Percentiles rank a stretch among this genome's conserved stretches.
phyloP scores from a whole-genome alignment of 1,139 yeast species.

The Yamadazyma aaseri region DNA sequence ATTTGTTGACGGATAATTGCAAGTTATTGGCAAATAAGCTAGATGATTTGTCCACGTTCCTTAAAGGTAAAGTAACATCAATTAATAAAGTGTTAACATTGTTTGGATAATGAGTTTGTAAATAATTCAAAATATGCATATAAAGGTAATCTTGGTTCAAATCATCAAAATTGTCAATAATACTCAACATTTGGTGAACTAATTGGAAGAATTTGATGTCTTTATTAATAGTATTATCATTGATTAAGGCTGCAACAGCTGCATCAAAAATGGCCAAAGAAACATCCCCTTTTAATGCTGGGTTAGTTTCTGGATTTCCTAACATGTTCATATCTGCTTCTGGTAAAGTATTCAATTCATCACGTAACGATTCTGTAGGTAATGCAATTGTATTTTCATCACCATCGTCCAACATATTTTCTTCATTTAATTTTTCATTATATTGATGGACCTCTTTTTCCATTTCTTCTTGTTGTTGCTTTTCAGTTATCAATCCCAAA shows the following conservation, averaged over 20 bases:
- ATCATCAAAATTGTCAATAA: conserved; percentile 67
- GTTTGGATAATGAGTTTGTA: conserved; percentile 38
- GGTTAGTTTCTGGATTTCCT: conserved; percentile 83
- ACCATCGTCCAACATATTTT: conserved; percentile 26
- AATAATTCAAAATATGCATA: conserved; percentile 58
- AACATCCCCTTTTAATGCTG: conserved; percentile 87
- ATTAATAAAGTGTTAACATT: conserved; percentile 46
- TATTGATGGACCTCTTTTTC: conserved; percentile 35
- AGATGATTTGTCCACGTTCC: conserved; percentile 43
- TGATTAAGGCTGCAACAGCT: conserved; percentile 53
- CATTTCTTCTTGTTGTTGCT: conserved; percentile 66
- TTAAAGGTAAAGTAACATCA: conserved; percentile 67
- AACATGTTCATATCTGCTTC: conserved; percentile 85
- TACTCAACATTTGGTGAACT: conserved; percentile 45
- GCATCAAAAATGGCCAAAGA: conserved; percentile 81
- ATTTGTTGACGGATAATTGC: conserved; percentile 71
- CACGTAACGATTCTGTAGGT: conserved; percentile 58
- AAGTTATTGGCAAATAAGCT: conserved; percentile 55
- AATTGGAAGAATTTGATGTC: conserved; percentile 43
- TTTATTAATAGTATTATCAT: conserved; percentile 22
- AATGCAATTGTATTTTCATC: conserved; percentile 44
- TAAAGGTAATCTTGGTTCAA: conserved; percentile 69
- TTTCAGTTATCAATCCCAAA: conserved; percentile 72
- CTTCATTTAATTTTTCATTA: conserved; percentile 27
- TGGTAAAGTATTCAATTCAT: conserved; percentile 69